phyloP scores from a whole-genome alignment of 305 asterid genomes.

The Fraxinus albicans region DNA sequence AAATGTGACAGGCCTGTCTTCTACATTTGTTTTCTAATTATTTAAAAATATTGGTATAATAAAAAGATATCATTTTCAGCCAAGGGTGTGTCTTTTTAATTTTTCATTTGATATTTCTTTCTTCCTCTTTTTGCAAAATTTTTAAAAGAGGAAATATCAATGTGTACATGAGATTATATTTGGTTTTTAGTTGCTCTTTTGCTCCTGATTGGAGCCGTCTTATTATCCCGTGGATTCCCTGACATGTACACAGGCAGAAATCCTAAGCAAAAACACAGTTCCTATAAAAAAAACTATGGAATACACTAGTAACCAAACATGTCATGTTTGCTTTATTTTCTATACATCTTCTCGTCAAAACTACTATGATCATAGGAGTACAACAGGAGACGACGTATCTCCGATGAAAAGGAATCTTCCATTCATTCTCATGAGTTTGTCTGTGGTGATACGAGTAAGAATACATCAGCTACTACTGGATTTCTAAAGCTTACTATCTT shows the following conservation, averaged over 20 bases:
- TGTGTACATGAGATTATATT: neutral
- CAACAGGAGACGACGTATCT: neutral
- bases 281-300: neutral
- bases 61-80: neutral
- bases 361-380: neutral
- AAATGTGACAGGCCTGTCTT: conserved; percentile 22
- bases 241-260: neutral
- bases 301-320: neutral
- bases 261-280: neutral
- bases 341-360: neutral
- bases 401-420: neutral
- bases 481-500: conserved; percentile 46
- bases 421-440: neutral
- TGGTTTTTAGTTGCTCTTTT: neutral
- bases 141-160: neutral
- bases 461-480: conserved; percentile 45
- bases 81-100: neutral
- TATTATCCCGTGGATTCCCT: neutral
- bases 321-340: neutral
- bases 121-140: neutral
- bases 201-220: conserved; percentile 1
- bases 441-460: conserved; percentile 27
- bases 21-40: conserved; percentile 15
- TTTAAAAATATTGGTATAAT: neutral
- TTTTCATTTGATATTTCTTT: neutral